Evolutionary conservation across 805 yeast genomes (phyloP), one percentile per base, ranked within the genome.

Genomic region (Saturnispora dispora): DNA sequence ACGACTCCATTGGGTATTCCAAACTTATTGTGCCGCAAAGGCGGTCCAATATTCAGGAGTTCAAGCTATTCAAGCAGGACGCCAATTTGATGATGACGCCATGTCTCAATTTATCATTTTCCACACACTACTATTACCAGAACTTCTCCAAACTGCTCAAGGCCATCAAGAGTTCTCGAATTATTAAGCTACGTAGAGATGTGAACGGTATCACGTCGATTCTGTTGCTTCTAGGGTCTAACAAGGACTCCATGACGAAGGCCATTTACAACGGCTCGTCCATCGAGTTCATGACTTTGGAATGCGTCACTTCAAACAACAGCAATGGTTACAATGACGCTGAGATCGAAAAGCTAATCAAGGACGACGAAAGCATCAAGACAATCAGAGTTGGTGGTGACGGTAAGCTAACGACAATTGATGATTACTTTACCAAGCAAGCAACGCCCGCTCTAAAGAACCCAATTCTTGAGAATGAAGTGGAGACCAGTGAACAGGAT

Each of bases 1-100:
- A 91, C 10, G 85, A 82, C 25, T 53, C 67, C n/a, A 73, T 86
- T 45, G 96, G 95, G 0, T 71, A 74, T 48, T 81, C 87, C 39
- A 82, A 83, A 59, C 69, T 87, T 20, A 72, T 76, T 9, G 73
- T 83, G 45, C 95, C 95, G 0, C 76, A 74, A 53, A 85, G 78
- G 46, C 73, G 75, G 57, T 70, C 79, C 2, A 77, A 81, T 11
- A 63, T 88, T 32, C 91, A 85, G 54, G 80, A 81, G 42, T 62
- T 87, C 30, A 71, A 63, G n/a, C 58, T 78, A 1, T 71, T 57
- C 55, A 61, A 58, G 25, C 18, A 20, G 4, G 10, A 13, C 42
- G 25, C 41, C 28, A 20, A 46, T 65, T 40, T 20, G 9, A 11
- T 11, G 7, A 37, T 46, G 40, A 17, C 8, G 9, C 53, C 52